Evolutionary conservation across 331 rosid species (phyloP).

Genomic region (Telfairia occidentalis): DNA sequence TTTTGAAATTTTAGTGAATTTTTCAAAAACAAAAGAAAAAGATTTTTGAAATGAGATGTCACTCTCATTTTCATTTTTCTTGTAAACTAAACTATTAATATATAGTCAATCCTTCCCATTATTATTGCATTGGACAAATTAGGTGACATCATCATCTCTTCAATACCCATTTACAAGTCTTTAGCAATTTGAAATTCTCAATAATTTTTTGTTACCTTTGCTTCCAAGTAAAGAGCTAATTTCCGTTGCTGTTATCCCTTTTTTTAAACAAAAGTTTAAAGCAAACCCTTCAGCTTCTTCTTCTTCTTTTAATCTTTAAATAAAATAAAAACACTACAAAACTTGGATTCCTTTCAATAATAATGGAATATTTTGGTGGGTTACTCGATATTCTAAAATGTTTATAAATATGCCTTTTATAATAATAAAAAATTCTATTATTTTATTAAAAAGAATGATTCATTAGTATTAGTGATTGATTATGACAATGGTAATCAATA

Average conservation of each 20-base stretch:
- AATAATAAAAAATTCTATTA: no score
- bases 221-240: background rate
- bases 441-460: no score
- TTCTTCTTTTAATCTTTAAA: background rate
- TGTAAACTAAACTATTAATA: background rate
- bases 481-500: no score
- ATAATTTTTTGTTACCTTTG: conserved; percentile 1
- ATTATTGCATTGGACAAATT: background rate
- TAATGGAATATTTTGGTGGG: background rate
- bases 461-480: no score
- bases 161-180: background rate
- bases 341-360: background rate
- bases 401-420: no score
- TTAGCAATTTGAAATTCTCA: background rate
- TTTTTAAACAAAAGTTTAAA: background rate
- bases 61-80: background rate
- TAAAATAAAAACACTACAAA: background rate
- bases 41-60: background rate
- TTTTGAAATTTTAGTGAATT: background rate
- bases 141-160: background rate
- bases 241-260: background rate
- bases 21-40: background rate
- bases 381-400: background rate
- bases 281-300: background rate
- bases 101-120: background rate